Evolutionary conservation across 208 protist species (phyloP), one percentile per base, ranked within the genome.

Genomic region (Jaenimonas drosophilae): DNA sequence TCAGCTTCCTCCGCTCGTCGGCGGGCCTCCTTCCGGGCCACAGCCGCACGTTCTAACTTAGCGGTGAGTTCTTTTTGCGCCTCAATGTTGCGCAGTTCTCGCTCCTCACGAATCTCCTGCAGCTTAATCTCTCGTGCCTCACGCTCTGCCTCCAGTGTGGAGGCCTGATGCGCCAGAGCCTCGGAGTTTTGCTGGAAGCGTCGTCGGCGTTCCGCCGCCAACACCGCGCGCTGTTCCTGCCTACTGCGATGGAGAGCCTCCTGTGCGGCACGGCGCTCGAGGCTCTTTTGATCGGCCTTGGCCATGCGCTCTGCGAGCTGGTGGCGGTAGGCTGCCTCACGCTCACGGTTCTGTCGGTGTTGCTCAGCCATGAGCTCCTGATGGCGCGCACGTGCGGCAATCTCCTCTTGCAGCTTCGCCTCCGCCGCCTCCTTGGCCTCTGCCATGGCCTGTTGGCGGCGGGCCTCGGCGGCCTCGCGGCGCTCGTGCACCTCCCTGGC

Each of bases 71-170:
- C 49, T 17, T 50, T 44, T 7, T 64, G 74, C 61, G 76, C 67
- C 55, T 61, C 70, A 17, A 29, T 54, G 6, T 55, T 23, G 9
- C 60, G 49, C n/a, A 47, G 48, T 36, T 72, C 53, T 9, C 70
- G 67, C 39, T 59, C 63, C 25, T 58, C 30, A 0, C 57, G 40
- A 7, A 72, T 25, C 42, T 63, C 28, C 48, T 63, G 60, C 25
- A 83, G n/a, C 43, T 73, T 76, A 31, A 36, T 56, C 23, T 77
- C 72, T 58, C 79, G 79, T 25, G 72, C 64, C 27, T 50, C 33
- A 3, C 75, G 65, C 45, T 69, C 64, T 47, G 55, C 43, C 62
- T 72, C 59, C 17, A 64, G 25, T 26, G 36, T 26, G 3, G 50
- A 49, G 6, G 56, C 77, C 43, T 78, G 58, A 30, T 60, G 38